These are phyloP conservation scores for Dryadomyces sulphureus DNA, from an alignment of 2,329 filamentous ascomycete species.

Conservation along the genomic window DNA sequence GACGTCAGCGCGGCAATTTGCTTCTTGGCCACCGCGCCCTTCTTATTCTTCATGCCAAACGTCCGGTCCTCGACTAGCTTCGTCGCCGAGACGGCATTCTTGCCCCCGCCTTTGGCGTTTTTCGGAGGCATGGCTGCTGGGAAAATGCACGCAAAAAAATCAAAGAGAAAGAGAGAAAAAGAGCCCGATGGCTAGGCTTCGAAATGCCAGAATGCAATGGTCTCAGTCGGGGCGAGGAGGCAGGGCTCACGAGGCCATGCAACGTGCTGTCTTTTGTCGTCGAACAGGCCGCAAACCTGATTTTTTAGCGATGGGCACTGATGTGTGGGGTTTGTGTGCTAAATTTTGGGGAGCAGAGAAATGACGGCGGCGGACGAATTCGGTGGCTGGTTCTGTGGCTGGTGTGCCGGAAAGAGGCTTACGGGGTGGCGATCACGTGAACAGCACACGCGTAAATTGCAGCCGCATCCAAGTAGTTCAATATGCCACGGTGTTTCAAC, in stretches of 20 bases:
- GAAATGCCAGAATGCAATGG: background rate
- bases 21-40: conserved; percentile 79
- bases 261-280: background rate
- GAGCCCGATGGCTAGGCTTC: background rate
- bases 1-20: conserved; percentile 73
- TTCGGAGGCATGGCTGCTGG: conserved; percentile 58
- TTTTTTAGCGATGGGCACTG: background rate
- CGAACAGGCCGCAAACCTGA: background rate
- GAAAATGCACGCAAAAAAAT: background rate
- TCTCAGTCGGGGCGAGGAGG: background rate
- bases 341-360: background rate
- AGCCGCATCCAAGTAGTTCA: background rate
- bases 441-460: background rate
- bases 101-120: conserved; percentile 33
- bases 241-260: background rate
- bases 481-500: conserved; percentile 4
- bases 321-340: conserved; percentile 2
- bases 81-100: conserved; percentile 33
- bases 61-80: conserved; percentile 84
- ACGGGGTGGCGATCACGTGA: background rate
- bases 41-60: conserved; percentile 99
- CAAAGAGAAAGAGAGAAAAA: background rate
- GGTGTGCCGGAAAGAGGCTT: background rate
- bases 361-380: background rate
- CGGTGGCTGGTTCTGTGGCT: background rate